A percentile compares a stretch with the other conserved stretches of the same genome.
Conservation (phyloP, 2,329 filamentous ascomycete species). For the Aspergillus latus region DNA sequence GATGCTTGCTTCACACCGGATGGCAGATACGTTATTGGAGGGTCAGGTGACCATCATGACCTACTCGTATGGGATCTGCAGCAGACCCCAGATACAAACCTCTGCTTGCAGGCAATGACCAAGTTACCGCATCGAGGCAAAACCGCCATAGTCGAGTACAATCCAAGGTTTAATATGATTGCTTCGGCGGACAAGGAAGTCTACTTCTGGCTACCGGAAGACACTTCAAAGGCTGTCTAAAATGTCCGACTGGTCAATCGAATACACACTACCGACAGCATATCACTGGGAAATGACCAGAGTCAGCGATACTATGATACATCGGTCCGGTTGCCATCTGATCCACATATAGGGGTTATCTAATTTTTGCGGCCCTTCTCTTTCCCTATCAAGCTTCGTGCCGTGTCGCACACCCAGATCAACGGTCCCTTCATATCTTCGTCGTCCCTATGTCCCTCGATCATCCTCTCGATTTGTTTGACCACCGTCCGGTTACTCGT, state of each 20-base stretch:
- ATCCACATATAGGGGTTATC: background rate
- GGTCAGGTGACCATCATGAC: slow-evolving; percentile 66
- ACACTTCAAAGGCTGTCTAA: slow-evolving; percentile 38
- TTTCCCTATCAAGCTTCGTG: slow-evolving; percentile 67
- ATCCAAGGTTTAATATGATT: slow-evolving; percentile 88
- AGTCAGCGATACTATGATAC: background rate
- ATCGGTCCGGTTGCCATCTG: background rate
- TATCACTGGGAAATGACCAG: background rate
- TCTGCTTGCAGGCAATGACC: slow-evolving; percentile 47
- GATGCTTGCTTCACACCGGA: slow-evolving; percentile 90
- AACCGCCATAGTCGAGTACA: slow-evolving; percentile 77
- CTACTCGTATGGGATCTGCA: slow-evolving; percentile 85
- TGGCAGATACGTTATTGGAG: slow-evolving; percentile 82
- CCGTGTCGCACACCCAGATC: slow-evolving; percentile 65
- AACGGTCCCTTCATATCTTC: slow-evolving; percentile 58
- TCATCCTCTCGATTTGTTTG: slow-evolving; percentile 61
- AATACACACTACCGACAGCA: background rate
- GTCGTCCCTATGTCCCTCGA: slow-evolving; percentile 54
- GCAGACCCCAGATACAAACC: slow-evolving; percentile 54
- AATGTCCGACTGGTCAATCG: slow-evolving; percentile 17
- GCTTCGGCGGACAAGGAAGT: slow-evolving; percentile 85
- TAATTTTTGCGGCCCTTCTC: slow-evolving; percentile 51
- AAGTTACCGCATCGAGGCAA: slow-evolving; percentile 52
- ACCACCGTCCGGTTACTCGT: slow-evolving; percentile 69
- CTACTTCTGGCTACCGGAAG: slow-evolving; percentile 74